Conservation (phyloP, 129 eudicot genomes). For the Lactuca saligna region DNA sequence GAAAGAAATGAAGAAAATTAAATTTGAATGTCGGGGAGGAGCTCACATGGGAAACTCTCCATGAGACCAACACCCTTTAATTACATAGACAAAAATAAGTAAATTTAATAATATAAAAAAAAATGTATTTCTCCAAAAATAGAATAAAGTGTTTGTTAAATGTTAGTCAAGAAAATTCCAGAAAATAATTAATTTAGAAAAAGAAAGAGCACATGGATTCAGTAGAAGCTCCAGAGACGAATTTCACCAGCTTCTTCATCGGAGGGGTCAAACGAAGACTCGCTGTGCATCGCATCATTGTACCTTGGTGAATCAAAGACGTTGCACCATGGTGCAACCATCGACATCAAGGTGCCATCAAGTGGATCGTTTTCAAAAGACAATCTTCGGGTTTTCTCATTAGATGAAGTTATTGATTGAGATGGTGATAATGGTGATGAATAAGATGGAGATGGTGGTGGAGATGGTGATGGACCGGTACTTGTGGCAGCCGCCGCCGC, state of each 20-base stretch:
- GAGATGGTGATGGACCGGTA: neutral
- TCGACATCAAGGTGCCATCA: conserved; percentile 33
- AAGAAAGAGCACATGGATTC: conserved; percentile 14
- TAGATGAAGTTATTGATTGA: conserved; percentile 17
- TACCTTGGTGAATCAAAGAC: conserved; percentile 58
- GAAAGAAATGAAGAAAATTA: conserved; percentile 13
- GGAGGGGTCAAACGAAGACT: conserved; percentile 44
- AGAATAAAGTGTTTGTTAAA: conserved; percentile 2
- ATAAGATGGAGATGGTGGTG: conserved; percentile 27
- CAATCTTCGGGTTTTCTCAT: conserved; percentile 21
- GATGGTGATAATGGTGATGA: conserved; percentile 22
- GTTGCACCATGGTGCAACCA: conserved; percentile 55
- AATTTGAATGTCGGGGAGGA: conserved; percentile 33
- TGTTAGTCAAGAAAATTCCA: conserved; percentile 22
- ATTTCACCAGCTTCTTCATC: conserved; percentile 60
- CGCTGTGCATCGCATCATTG: conserved; percentile 45
- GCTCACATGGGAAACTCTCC: conserved; percentile 31
- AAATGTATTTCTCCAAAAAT: neutral
- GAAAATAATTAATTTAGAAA: neutral
- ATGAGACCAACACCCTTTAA: conserved; percentile 25
- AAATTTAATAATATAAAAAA: neutral
- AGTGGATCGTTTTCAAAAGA: conserved; percentile 12
- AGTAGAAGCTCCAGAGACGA: conserved; percentile 75
- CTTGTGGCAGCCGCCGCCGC: conserved; percentile 55
- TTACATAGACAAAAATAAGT: conserved; percentile 22